A percentile compares a stretch with the other conserved stretches of the same genome.
phyloP scores from a whole-genome alignment of 306 rosid genomes.

The Cyamopsis tetragonoloba region DNA sequence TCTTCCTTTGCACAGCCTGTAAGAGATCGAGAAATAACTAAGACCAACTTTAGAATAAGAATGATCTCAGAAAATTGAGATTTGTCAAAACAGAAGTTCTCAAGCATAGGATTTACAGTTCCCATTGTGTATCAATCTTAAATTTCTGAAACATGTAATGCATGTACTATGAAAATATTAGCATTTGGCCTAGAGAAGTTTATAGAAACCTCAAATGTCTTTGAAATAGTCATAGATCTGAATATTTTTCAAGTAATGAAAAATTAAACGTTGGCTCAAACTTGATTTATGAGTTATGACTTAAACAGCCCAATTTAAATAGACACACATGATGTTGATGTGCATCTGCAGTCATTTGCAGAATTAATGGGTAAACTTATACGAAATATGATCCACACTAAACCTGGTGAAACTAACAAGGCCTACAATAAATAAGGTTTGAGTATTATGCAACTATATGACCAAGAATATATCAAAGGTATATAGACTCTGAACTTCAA shows the following conservation, averaged over 20 bases:
- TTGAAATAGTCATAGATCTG: constrained; percentile 1
- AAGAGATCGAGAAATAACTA: constrained; percentile 23
- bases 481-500: constrained; percentile 14
- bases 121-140: not conserved
- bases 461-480: not conserved
- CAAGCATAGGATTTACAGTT: not conserved
- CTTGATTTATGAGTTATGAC: not conserved
- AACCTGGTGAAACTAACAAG: not conserved
- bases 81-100: not conserved
- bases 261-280: not conserved
- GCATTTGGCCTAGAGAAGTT: not conserved
- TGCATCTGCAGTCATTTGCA: not conserved
- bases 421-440: not conserved
- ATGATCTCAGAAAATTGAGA: not conserved
- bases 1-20: constrained; percentile 45
- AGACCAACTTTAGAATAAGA: constrained; percentile 24
- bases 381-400: not conserved
- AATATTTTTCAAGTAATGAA: not conserved
- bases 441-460: not conserved
- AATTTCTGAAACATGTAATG: constrained; percentile 9
- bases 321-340: not conserved
- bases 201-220: not conserved
- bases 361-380: not conserved
- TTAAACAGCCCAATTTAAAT: not conserved
- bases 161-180: not conserved